Conservation (phyloP, 2,329 filamentous ascomycete genomes). For the Cladosporium halotolerans region DNA sequence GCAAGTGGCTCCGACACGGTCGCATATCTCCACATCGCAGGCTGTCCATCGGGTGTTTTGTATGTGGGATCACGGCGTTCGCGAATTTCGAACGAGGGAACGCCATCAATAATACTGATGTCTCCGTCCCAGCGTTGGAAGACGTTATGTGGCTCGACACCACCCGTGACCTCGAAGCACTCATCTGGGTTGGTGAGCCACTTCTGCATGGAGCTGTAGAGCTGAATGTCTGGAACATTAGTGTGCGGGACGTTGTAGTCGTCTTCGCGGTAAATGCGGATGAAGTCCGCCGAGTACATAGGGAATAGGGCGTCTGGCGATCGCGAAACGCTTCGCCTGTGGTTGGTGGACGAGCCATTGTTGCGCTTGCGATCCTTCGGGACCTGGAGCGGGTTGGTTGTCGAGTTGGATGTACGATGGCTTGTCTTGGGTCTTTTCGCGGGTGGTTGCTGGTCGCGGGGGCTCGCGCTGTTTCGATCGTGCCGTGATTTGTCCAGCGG, state of each 20-base stretch:
- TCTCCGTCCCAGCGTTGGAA: slow-evolving; percentile 53
- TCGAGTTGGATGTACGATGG: slow-evolving; percentile 71
- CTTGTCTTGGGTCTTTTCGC: slow-evolving; percentile 75
- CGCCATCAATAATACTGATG: slow-evolving; percentile 48
- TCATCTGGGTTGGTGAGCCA: slow-evolving; percentile 73
- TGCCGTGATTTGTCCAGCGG: slow-evolving; percentile 51
- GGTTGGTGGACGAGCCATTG: slow-evolving; percentile 48
- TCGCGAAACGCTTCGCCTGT: slow-evolving; percentile 68
- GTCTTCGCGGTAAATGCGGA: slow-evolving; percentile 53
- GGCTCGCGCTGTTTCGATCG: slow-evolving; percentile 45
- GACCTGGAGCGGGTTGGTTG: slow-evolving; percentile 55
- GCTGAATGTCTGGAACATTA: slow-evolving; percentile 47
- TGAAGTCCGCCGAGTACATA: slow-evolving; percentile 53
- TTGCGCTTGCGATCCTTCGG: slow-evolving; percentile 54
- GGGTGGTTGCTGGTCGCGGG: slow-evolving; percentile 51
- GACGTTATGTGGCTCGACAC: slow-evolving; percentile 7
- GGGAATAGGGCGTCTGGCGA: slow-evolving; percentile 46
- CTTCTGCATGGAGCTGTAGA: slow-evolving; percentile 66
- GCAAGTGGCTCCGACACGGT: slow-evolving; percentile 48
- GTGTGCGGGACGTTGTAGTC: slow-evolving; percentile 27
- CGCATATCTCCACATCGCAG: slow-evolving; percentile 66
- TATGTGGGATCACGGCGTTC: slow-evolving; percentile 45
- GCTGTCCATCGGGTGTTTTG: slow-evolving; percentile 45
- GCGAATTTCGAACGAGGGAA: slow-evolving; percentile 48
- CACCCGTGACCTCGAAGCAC: slow-evolving; percentile 5